A percentile compares a stretch with the other conserved stretches of the same genome.
These are phyloP conservation scores for Pythium aquatile DNA, from an alignment of 352 stramenopile species.

Conservation along the genomic window DNA sequence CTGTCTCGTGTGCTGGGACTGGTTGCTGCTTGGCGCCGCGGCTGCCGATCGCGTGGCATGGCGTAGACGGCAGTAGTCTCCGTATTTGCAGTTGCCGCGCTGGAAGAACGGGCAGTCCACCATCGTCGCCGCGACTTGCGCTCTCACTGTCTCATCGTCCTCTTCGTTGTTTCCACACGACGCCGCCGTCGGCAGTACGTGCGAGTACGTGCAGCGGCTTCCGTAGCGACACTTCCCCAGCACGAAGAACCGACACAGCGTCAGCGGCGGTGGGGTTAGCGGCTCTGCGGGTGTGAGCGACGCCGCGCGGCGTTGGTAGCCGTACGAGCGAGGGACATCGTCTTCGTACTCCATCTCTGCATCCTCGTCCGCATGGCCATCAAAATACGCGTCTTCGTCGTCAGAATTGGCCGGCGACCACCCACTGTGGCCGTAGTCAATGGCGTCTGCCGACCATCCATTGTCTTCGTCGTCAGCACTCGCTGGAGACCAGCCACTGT, in stretches of 20 bases:
- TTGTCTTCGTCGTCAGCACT: neutral
- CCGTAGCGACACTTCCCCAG: constrained; percentile 72
- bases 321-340: constrained; percentile 13
- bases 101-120: constrained; percentile 79
- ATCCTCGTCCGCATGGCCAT: constrained; percentile 3
- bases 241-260: constrained; percentile 76
- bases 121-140: constrained; percentile 48
- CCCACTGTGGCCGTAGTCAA: neutral
- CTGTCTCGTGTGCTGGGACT: neutral
- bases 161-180: neutral
- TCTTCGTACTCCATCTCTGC: constrained; percentile 16
- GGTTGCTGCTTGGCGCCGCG: constrained; percentile 6
- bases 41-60: constrained; percentile 26
- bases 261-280: constrained; percentile 26
- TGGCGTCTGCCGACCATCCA: neutral
- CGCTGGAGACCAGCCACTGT: neutral
- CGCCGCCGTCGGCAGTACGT: constrained; percentile 40
- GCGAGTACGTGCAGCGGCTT: constrained; percentile 74
- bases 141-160: constrained; percentile 28
- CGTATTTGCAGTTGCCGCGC: constrained; percentile 76
- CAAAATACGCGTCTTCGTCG: neutral
- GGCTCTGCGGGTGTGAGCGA: constrained; percentile 2
- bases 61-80: constrained; percentile 58
- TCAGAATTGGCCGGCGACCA: neutral
- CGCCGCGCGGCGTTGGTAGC: neutral